Percentiles rank a stretch among this genome's conserved stretches.
Evolutionary conservation across 2,329 filamentous ascomycete genomes (phyloP).

Genomic region (Thermoascus crustaceus): DNA sequence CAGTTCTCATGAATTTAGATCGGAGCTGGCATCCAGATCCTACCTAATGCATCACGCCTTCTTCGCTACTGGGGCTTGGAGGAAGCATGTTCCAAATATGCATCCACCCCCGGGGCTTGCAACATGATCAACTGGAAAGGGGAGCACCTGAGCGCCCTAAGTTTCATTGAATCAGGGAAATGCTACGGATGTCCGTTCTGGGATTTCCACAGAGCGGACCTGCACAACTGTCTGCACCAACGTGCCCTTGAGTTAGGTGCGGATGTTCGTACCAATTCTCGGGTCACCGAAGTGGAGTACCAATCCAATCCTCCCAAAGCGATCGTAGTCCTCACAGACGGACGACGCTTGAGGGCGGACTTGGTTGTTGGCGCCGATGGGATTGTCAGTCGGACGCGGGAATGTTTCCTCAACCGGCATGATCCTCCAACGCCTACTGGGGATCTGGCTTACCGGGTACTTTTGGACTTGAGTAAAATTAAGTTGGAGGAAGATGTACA

Average conservation of each 20-base stretch:
- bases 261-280: slow-evolving; percentile 40
- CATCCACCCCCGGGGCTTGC: slow-evolving; percentile 35
- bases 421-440: slow-evolving; percentile 51
- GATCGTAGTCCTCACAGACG: slow-evolving; percentile 36
- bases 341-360: slow-evolving; percentile 41
- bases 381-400: slow-evolving; percentile 52
- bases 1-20: slow-evolving; percentile 36
- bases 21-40: slow-evolving; percentile 59
- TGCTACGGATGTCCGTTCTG: slow-evolving; percentile 47
- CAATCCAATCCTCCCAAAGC: slow-evolving; percentile 21
- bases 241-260: slow-evolving; percentile 49
- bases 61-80: slow-evolving; percentile 36
- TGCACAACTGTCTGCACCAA: slow-evolving; percentile 47
- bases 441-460: slow-evolving; percentile 53
- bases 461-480: neutral
- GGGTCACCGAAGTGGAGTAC: slow-evolving; percentile 44
- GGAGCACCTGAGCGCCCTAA: slow-evolving; percentile 39
- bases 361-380: slow-evolving; percentile 58
- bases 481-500: neutral
- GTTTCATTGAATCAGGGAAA: slow-evolving; percentile 37
- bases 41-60: slow-evolving; percentile 25
- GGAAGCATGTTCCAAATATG: slow-evolving; percentile 30
- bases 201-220: slow-evolving; percentile 55
- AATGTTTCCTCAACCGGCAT: slow-evolving; percentile 38
- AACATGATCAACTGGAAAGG: slow-evolving; percentile 50